Evolutionary conservation across 768 basidiomycete species (phyloP).

Genomic region (Paxillus ammoniavirescens): DNA sequence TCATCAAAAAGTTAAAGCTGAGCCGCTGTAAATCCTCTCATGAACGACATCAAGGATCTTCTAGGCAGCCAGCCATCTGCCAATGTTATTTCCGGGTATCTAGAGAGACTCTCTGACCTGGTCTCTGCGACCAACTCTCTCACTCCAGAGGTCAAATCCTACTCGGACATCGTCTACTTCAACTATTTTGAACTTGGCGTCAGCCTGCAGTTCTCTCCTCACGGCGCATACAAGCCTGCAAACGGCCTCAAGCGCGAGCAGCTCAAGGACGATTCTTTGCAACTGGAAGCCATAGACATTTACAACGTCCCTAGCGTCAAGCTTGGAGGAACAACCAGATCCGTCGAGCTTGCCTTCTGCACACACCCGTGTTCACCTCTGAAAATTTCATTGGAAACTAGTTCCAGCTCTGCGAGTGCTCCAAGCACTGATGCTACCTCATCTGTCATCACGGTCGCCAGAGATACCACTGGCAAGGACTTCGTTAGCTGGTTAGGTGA

Average conservation of each 20-base stretch:
- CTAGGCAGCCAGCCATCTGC: conserved; percentile 55
- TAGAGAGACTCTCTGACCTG: conserved; percentile 36
- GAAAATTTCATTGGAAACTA: conserved; percentile 36
- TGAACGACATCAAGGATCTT: conserved; percentile 34
- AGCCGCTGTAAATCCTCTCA: no score
- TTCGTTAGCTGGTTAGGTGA: conserved; percentile 79
- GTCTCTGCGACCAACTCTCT: conserved; percentile 20
- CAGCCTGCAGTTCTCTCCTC: conserved; percentile 75
- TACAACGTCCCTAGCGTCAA: conserved; percentile 59
- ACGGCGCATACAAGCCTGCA: conserved; percentile 58
- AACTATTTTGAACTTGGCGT: conserved; percentile 80
- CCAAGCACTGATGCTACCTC: conserved; percentile 33
- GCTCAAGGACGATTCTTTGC: conserved; percentile 49
- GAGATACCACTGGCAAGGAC: conserved; percentile 67
- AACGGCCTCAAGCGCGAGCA: conserved; percentile 43
- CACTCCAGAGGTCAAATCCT: conserved; percentile 69
- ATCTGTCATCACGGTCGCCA: conserved; percentile 40
- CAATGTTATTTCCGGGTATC: conserved; percentile 39
- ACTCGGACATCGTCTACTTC: conserved; percentile 82
- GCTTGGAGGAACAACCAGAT: conserved; percentile 36
- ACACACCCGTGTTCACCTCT: conserved; percentile 59
- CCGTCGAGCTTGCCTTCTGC: conserved; percentile 54
- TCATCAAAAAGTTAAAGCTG: no score
- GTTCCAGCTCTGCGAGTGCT: not conserved
- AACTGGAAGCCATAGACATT: conserved; percentile 74